Evolutionary conservation across 768 basidiomycete species (phyloP).

Genomic region (Xerocomellus amylosporus): DNA sequence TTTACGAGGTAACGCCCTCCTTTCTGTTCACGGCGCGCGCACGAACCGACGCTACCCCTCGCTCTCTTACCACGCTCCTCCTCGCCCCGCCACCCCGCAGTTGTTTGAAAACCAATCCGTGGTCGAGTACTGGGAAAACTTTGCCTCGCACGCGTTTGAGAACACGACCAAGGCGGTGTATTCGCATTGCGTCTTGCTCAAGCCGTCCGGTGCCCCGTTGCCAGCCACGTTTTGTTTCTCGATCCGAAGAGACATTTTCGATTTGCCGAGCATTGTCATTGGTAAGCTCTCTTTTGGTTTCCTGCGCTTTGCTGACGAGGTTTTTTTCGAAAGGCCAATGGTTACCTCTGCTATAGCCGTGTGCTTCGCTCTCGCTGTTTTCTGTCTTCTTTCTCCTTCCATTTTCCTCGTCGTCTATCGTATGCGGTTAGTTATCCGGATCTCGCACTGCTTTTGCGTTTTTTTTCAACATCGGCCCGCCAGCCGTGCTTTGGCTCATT

Average conservation of each 20-base stretch:
- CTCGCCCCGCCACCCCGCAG: slow-evolving; percentile 40
- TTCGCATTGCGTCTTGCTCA: slow-evolving; percentile 85
- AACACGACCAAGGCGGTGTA: slow-evolving; percentile 95
- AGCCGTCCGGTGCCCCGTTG: slow-evolving; percentile 79
- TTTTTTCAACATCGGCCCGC: no score
- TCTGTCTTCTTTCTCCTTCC: not conserved
- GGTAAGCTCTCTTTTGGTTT: no score
- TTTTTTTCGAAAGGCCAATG: slow-evolving; percentile 72
- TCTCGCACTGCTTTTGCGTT: not conserved
- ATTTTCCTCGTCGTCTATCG: not conserved
- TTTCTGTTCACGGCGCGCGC: slow-evolving; percentile 19
- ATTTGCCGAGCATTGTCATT: slow-evolving; percentile 85
- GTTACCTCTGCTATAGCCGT: slow-evolving; percentile 67
- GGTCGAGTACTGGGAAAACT: slow-evolving; percentile 96
- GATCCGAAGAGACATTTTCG: slow-evolving; percentile 89
- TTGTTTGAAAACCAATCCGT: slow-evolving; percentile 94
- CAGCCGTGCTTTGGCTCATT: no score
- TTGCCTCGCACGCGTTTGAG: slow-evolving; percentile 95
- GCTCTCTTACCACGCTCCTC: not conserved
- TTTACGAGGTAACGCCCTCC: slow-evolving; percentile 34
- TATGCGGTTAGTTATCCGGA: no score
- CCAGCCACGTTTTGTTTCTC: slow-evolving; percentile 96
- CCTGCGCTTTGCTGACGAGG: no score
- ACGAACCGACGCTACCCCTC: slow-evolving; percentile 4
- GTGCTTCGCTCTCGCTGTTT: not conserved